Conservation (phyloP, 1,139 yeast species). For the Candida pseudoviswanathii region DNA sequence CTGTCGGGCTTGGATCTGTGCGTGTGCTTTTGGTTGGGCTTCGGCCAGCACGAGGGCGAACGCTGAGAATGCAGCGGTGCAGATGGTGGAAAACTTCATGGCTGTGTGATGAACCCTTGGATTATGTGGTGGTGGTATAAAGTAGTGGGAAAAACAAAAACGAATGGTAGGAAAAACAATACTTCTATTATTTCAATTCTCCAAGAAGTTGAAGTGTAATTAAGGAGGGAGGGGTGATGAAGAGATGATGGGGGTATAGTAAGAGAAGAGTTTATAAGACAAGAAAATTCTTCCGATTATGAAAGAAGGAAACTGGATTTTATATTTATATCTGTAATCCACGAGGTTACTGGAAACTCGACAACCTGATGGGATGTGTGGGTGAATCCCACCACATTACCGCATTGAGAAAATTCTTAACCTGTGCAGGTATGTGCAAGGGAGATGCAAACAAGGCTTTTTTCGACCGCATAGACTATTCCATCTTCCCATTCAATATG, state of each 20-base stretch:
- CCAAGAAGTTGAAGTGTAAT: neutral
- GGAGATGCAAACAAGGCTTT: too few species aligned
- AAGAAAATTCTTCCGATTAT: neutral
- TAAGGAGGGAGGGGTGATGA: neutral
- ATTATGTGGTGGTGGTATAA: neutral
- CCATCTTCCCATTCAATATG: neutral
- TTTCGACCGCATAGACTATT: neutral
- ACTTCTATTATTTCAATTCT: neutral
- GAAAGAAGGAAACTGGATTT: neutral
- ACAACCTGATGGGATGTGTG: neutral
- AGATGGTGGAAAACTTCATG: conserved; percentile 15
- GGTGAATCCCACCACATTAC: neutral
- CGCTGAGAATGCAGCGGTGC: conserved; percentile 10
- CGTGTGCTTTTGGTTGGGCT: conserved; percentile 9
- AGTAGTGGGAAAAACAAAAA: neutral
- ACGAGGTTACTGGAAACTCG: neutral
- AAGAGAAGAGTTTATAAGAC: neutral
- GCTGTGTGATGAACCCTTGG: neutral
- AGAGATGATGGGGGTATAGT: too few species aligned
- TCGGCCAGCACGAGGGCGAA: conserved; percentile 12
- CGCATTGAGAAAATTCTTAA: neutral
- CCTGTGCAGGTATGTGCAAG: too few species aligned
- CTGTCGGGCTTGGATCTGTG: neutral
- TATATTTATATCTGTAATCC: neutral
- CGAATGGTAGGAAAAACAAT: conserved; percentile 6